Evolutionary conservation across 352 stramenopile species (phyloP).

Genomic region (Globisporangium rhizosaccharum): DNA sequence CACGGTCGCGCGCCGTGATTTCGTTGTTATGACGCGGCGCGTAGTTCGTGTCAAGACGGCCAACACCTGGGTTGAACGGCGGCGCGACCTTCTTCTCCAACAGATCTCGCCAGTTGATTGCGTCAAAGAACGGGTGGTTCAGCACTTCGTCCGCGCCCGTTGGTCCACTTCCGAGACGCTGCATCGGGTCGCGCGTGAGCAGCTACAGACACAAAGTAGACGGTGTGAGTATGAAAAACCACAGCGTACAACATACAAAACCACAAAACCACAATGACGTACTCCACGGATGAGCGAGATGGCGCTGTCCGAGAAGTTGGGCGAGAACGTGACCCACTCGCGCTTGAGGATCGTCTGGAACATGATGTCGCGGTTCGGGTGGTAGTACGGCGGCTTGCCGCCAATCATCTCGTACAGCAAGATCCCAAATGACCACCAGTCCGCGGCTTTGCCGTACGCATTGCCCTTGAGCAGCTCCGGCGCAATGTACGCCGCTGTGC

Average conservation of each 20-base stretch:
- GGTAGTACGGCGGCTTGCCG: slow-evolving; percentile 88
- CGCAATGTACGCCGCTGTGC: slow-evolving; percentile 91
- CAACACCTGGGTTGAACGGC: slow-evolving; percentile 87
- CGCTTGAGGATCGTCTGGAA: slow-evolving; percentile 91
- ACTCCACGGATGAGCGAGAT: slow-evolving; percentile 91
- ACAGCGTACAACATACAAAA: background rate
- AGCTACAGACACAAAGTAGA: slow-evolving; percentile 44
- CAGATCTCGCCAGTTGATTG: slow-evolving; percentile 88
- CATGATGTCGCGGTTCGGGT: slow-evolving; percentile 90
- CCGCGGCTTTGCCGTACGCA: slow-evolving; percentile 87
- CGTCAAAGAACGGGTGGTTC: slow-evolving; percentile 90
- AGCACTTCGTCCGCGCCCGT: slow-evolving; percentile 87
- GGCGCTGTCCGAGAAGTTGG: slow-evolving; percentile 88
- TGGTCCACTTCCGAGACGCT: slow-evolving; percentile 92
- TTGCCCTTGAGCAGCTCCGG: slow-evolving; percentile 89
- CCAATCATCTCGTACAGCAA: slow-evolving; percentile 96
- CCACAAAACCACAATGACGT: slow-evolving; percentile 20
- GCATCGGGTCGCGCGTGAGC: slow-evolving; percentile 93
- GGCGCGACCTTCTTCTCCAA: slow-evolving; percentile 76
- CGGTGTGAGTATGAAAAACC: background rate
- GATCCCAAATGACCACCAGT: slow-evolving; percentile 95
- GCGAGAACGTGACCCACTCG: slow-evolving; percentile 94
- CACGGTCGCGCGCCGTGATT: slow-evolving; percentile 81
- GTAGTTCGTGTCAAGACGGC: slow-evolving; percentile 85
- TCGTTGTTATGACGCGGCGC: slow-evolving; percentile 84